Conservation (phyloP, 805 yeast species). For the Wickerhamomyces strasburgensis region DNA sequence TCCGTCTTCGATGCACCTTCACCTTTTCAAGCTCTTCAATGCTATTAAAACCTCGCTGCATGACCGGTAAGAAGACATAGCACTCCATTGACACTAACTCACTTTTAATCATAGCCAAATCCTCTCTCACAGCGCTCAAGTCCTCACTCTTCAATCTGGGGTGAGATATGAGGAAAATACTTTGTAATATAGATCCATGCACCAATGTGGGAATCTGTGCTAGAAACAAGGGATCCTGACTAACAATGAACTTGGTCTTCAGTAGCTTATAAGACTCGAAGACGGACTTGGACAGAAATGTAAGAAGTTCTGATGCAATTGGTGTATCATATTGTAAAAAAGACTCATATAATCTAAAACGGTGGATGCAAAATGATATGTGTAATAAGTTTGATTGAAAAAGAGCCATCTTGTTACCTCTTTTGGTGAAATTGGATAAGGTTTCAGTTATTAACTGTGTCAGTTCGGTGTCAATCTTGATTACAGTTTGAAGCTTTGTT, state of each 20-base stretch:
- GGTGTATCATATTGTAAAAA: slow-evolving; percentile 7
- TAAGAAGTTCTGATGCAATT: slow-evolving; percentile 5
- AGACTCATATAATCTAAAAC: slow-evolving; percentile 23
- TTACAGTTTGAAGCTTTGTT: slow-evolving; percentile 4
- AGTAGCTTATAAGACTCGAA: slow-evolving; percentile 7
- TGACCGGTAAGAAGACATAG: slow-evolving; percentile 6
- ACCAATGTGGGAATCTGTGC: slow-evolving; percentile 7
- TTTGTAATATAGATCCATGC: slow-evolving; percentile 4
- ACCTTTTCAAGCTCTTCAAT: slow-evolving; percentile 1
- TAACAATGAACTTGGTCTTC: slow-evolving; percentile 9
- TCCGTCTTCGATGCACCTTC: background rate
- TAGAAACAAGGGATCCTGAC: slow-evolving; percentile 14
- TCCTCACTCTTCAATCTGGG: slow-evolving; percentile 2
- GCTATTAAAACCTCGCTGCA: slow-evolving; percentile 1
- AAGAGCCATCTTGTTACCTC: slow-evolving; percentile 4
- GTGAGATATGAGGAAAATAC: slow-evolving; percentile 3
- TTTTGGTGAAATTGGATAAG: background rate
- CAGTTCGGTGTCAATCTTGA: slow-evolving; percentile 4
- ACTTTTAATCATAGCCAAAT: background rate
- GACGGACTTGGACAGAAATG: slow-evolving; percentile 1
- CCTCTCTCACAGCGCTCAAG: background rate
- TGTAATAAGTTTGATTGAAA: slow-evolving; percentile 8
- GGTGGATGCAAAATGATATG: slow-evolving; percentile 6
- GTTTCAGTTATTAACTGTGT: background rate
- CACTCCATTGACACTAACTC: slow-evolving; percentile 10